Evolutionary conservation across 768 basidiomycete species (phyloP).

Genomic region (Pleurotus salmoneostramineus): DNA sequence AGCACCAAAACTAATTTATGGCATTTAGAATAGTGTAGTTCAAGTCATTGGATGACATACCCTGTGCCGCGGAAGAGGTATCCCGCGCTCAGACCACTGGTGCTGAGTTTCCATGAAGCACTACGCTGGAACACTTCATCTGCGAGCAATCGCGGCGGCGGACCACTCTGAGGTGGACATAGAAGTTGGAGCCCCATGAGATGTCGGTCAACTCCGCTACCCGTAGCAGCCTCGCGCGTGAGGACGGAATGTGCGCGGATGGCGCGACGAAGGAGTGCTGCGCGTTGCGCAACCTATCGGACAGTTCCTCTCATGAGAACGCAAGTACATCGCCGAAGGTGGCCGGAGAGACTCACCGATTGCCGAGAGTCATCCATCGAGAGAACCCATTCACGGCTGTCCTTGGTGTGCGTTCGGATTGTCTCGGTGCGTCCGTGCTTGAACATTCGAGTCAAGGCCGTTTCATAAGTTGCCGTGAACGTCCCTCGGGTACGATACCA

Average conservation of each 20-base stretch:
- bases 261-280: conserved; percentile 59
- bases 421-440: conserved; percentile 88
- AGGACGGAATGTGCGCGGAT: conserved; percentile 66
- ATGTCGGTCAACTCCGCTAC: conserved; percentile 87
- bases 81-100: conserved; percentile 86
- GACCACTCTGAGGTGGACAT: conserved; percentile 49
- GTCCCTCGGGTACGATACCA: conserved; percentile 76
- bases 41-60: conserved; percentile 26
- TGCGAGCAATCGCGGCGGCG: conserved; percentile 63
- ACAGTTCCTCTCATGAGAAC: conserved; percentile 8
- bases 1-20: conserved; percentile 62
- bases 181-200: conserved; percentile 79
- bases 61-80: conserved; percentile 87
- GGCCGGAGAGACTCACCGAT: conserved; percentile 28
- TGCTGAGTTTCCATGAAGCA: conserved; percentile 84
- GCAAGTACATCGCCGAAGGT: too few species aligned
- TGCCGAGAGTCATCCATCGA: conserved; percentile 57
- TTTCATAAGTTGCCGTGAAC: conserved; percentile 92
- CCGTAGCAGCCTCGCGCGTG: conserved; percentile 74
- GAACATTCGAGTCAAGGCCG: conserved; percentile 84
- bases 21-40: background rate
- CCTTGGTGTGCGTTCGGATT: conserved; percentile 68
- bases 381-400: conserved; percentile 75
- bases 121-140: conserved; percentile 74
- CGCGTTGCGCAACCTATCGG: conserved; percentile 28